Percentiles rank a stretch among this genome's conserved stretches.
Evolutionary conservation across 371 early-diverging fungal genomes (phyloP).

Genomic region (Mucor indicus): DNA sequence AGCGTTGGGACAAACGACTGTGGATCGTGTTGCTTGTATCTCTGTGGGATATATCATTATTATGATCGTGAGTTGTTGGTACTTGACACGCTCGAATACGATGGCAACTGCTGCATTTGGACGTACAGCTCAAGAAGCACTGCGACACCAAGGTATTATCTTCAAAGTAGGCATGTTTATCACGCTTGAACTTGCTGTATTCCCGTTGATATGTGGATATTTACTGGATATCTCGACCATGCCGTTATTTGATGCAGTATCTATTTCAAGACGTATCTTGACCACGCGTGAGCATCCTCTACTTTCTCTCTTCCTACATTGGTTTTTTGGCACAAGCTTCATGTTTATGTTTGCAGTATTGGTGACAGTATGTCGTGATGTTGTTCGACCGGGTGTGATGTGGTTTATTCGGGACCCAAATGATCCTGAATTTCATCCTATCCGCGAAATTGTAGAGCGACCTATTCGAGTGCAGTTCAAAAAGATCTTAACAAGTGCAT

Average conservation of each 20-base stretch:
- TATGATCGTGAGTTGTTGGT: constrained; percentile 27
- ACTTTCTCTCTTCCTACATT: constrained; percentile 75
- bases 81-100: constrained; percentile 14
- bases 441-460: constrained; percentile 84
- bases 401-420: constrained; percentile 97
- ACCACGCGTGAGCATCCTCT: constrained; percentile 61
- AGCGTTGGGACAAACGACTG: constrained; percentile 24
- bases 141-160: constrained; percentile 56
- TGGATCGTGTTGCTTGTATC: constrained; percentile 36
- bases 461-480: constrained; percentile 69
- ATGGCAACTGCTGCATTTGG: constrained; percentile 23
- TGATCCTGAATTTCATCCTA: constrained; percentile 89
- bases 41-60: constrained; percentile 33
- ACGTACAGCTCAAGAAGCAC: constrained; percentile 35
- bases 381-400: constrained; percentile 87
- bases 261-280: constrained; percentile 46
- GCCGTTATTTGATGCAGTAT: constrained; percentile 64
- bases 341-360: constrained; percentile 90
- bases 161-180: constrained; percentile 77
- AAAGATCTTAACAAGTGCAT: constrained; percentile 74
- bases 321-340: constrained; percentile 89
- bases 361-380: constrained; percentile 69
- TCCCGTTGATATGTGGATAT: constrained; percentile 85
- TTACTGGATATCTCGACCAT: constrained; percentile 75
- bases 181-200: constrained; percentile 76